Conservation (phyloP, 768 basidiomycete species). For the Porpolomopsis calyptriformis region DNA sequence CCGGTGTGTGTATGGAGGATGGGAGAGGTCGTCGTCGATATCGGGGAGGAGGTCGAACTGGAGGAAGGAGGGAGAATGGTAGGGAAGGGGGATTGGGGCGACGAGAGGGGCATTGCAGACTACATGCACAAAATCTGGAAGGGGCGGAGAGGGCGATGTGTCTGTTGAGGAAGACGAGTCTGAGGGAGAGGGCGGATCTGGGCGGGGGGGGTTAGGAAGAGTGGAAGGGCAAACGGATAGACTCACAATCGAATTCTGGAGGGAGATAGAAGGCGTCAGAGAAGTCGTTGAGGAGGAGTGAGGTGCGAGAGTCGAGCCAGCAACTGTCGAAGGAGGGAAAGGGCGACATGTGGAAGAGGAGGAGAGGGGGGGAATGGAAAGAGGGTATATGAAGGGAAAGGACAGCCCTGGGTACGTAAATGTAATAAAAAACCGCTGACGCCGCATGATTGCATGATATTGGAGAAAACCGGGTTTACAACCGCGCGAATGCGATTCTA, state of each 20-base stretch:
- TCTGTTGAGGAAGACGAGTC: no score
- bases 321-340: constrained; percentile 13
- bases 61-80: constrained; percentile 59
- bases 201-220: constrained; percentile 32
- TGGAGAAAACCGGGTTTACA: no score
- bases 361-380: constrained; percentile 11
- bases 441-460: constrained; percentile 15
- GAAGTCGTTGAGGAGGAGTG: no score
- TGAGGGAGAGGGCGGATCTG: constrained; percentile 18
- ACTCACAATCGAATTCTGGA: no score
- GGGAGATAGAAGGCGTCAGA: no score
- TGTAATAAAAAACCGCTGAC: constrained; percentile 8
- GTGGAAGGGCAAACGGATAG: constrained; percentile 2
- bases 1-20: constrained; percentile 46
- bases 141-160: no score
- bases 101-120: constrained; percentile 59
- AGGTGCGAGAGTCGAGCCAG: constrained; percentile 11
- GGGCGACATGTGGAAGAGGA: constrained; percentile 13
- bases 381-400: constrained; percentile 11
- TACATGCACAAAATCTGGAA: constrained; percentile 32
- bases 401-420: background rate
- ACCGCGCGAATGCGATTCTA: no score
- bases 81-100: constrained; percentile 59
- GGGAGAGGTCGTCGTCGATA: constrained; percentile 58
- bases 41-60: constrained; percentile 56